Conservation (phyloP, 2,329 filamentous ascomycete species). For the Pseudogymnoascus sp. region DNA sequence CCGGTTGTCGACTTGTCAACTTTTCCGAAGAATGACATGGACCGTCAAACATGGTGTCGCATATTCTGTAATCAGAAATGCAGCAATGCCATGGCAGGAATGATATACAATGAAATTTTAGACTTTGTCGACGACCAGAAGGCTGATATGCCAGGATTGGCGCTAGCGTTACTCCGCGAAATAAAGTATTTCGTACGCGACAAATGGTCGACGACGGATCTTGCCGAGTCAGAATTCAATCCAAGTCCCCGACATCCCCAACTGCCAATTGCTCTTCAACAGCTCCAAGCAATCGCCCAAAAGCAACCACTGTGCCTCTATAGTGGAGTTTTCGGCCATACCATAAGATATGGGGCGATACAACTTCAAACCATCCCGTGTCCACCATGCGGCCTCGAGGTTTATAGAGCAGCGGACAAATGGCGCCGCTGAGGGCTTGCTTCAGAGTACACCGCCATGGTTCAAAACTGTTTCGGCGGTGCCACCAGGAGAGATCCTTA, state of each 20-base stretch:
- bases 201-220: neutral
- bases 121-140: neutral
- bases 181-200: constrained; percentile 9
- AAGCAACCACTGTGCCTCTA: neutral
- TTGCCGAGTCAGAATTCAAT: constrained; percentile 9
- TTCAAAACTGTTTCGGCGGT: constrained; percentile 28
- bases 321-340: neutral
- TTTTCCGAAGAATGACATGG: constrained; percentile 56
- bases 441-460: constrained; percentile 25
- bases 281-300: neutral
- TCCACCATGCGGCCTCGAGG: constrained; percentile 40
- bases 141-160: constrained; percentile 6
- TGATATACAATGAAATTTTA: constrained; percentile 4
- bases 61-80: constrained; percentile 10
- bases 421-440: constrained; percentile 19
- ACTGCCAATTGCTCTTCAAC: neutral
- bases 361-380: constrained; percentile 36
- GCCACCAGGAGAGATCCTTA: constrained; percentile 52
- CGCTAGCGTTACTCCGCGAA: constrained; percentile 4
- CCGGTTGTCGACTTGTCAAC: constrained; percentile 42
- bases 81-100: constrained; percentile 8
- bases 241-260: neutral
- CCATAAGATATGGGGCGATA: constrained; percentile 24
- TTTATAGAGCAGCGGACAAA: constrained; percentile 39
- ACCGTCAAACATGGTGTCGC: constrained; percentile 52